Base-by-base conservation (phyloP, 768 basidiomycete species). In the Podaxis mareebaensis region DNA sequence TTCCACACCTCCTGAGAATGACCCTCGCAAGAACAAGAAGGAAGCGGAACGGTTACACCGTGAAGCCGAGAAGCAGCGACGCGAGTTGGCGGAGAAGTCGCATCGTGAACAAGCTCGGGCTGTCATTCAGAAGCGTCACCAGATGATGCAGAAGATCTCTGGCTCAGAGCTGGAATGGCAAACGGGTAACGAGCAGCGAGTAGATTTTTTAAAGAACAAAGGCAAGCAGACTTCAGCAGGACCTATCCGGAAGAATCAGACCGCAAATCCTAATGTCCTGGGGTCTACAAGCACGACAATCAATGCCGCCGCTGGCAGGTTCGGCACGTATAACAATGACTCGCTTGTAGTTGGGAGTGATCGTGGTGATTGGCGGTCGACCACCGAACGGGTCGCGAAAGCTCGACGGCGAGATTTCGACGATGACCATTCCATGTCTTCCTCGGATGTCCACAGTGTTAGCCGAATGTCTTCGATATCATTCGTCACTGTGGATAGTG, bases 341-440 rank as follows among this genome's bases (percentile, higher is more conserved):
- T 66, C 68, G 38, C 72, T 70, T 17, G 71, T 73, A 10, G 66
- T 71, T 55, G 75, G 71, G 36, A 66, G 71, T 26, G 76, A 73
- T 63, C 70, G 75, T 36, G 72, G 78, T 30, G 84, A 81, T 64
- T 83, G 82, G 79, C 83, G 86, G 52, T 82, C 83, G 54, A 75
- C 75, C 33, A 33, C 33, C 60, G 89, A 91, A 71, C 83, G 89
- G 26, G 74, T 89, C 71, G 77, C 83, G 60, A 95, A 95, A 79
- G 90, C 86, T 65, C 85, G 93, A 66, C 84, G 91, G 71, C 79
- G 91, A 71, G 92, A 94, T 69, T 90, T 84, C 67, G 94, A 96
- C 75, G 94, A 95, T 71, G 93, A 94, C 69, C 92, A 91, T 71
- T 95, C 94, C 33, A 91, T 93, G 85, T 93, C 92, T 59, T 93